Evolutionary conservation across 352 stramenopile species (phyloP), one percentile per base, ranked within the genome.

Genomic region (Pythium biforme): DNA sequence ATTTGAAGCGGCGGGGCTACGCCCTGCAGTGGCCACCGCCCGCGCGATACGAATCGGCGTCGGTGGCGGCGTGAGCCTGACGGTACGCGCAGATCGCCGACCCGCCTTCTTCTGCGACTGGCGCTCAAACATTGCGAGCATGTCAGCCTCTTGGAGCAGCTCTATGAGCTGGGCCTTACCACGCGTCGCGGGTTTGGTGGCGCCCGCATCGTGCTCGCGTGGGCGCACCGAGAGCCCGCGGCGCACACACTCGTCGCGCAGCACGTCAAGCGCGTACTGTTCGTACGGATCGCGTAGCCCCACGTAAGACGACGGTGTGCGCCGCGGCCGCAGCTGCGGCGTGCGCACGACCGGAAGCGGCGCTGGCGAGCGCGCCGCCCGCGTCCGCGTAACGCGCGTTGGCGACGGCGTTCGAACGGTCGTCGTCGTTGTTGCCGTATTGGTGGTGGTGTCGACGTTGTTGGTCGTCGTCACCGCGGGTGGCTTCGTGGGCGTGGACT

Each of bases 261-360:
- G 64, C 19, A 69, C 59, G n/a, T 59, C 43, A 55, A 72, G 72
- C n/a, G 34, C 27, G 49, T 71, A 63, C 7, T 68, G 33, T 11
- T 84, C 77, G 73, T 87, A 87, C 53, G 77, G 77, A 51, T 79
- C 71, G 46, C 45, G 47, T 15, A 81, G 62, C 2, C 29, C 41
- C 1, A 49, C 55, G 5, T 20, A 6, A 10, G 37, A 12, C 11
- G 62, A 3, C 37, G 48, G 46, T 34, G 53, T 15, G 20, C 54
- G 62, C 15, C 53, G 62, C 53, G 62, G 45, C 34, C 40, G 50
- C 41, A 55, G 51, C 19, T 50, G 17, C 31, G 56, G 56, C 46
- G 47, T 55, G 2, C 56, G 45, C 14, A 41, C 25, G 3, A 63
- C 20, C 43, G 19, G 40, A 19, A 49, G 40, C 43, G 39, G 2